A percentile compares a stretch with the other conserved stretches of the same genome.
Evolutionary conservation across 345 rosid species (phyloP).

Genomic region (Garcia nutans): DNA sequence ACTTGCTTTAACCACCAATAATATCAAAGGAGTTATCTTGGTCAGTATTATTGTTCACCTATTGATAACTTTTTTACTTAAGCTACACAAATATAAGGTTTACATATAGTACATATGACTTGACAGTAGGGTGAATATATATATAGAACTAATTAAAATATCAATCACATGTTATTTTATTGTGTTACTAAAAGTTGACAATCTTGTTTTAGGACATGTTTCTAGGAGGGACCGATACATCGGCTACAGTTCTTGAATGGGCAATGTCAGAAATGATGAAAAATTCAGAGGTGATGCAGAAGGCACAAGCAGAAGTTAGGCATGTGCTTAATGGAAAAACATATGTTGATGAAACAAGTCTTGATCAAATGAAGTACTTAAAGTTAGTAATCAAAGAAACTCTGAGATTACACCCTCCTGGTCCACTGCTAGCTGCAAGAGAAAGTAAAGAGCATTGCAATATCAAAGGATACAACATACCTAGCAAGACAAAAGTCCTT

Average conservation of each 20-base stretch:
- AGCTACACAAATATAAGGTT: too few species aligned
- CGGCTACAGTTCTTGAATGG: not conserved
- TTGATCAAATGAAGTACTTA: constrained; percentile 14
- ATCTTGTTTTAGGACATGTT: not conserved
- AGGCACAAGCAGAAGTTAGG: constrained; percentile 38
- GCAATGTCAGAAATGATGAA: constrained; percentile 21
- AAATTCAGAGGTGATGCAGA: constrained; percentile 15
- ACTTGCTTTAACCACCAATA: too few species aligned
- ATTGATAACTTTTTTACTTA: too few species aligned
- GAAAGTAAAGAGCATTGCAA: constrained; percentile 7
- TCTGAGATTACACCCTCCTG: constrained; percentile 18
- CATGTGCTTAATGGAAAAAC: constrained; percentile 12
- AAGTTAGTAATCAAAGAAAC: constrained; percentile 14
- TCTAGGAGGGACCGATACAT: not conserved
- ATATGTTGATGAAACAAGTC: constrained; percentile 9
- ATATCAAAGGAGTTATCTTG: constrained; percentile 35
- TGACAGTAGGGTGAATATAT: too few species aligned
- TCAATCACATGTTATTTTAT: too few species aligned
- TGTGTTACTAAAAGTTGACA: too few species aligned
- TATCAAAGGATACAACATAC: constrained; percentile 15
- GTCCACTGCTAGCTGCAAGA: constrained; percentile 17
- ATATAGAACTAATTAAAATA: too few species aligned
- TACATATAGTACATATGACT: too few species aligned
- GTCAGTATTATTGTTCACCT: constrained; percentile 11
- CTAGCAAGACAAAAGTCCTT: constrained; percentile 2